Percentiles rank a stretch among this genome's conserved stretches.
These are phyloP conservation scores for Cytospora piceicola DNA, from an alignment of 2,329 filamentous ascomycete genomes.

Conservation along the genomic window DNA sequence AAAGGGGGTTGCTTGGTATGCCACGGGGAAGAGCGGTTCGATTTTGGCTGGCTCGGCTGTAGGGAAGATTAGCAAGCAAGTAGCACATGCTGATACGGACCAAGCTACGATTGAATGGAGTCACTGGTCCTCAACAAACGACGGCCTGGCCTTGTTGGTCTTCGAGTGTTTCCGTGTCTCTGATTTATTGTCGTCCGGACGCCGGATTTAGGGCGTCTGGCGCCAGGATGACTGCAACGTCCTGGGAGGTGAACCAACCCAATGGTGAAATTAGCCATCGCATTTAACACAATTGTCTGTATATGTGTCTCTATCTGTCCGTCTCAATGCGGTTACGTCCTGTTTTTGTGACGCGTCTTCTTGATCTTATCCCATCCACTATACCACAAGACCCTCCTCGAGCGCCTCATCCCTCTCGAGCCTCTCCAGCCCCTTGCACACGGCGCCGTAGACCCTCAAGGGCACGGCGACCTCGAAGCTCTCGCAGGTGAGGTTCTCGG, in stretches of 20 bases:
- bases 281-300: conserved; percentile 15
- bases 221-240: neutral
- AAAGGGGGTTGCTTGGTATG: neutral
- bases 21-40: neutral
- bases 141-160: neutral
- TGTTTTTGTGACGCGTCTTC: conserved; percentile 5
- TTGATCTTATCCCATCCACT: conserved; percentile 6
- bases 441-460: conserved; percentile 75
- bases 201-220: neutral
- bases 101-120: neutral
- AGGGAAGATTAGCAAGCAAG: neutral
- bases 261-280: conserved; percentile 6
- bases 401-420: conserved; percentile 59
- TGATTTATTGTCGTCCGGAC: neutral
- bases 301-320: conserved; percentile 8
- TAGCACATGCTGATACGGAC: neutral
- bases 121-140: neutral
- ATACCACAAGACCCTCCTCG: conserved; percentile 36
- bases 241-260: conserved; percentile 7
- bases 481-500: conserved; percentile 79
- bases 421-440: conserved; percentile 59
- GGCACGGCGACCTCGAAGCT: conserved; percentile 90
- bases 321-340: neutral
- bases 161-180: neutral
- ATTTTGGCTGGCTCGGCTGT: neutral